Base-by-base conservation (phyloP, 1,139 yeast genomes). In the Geotrichum klebahnii region DNA sequence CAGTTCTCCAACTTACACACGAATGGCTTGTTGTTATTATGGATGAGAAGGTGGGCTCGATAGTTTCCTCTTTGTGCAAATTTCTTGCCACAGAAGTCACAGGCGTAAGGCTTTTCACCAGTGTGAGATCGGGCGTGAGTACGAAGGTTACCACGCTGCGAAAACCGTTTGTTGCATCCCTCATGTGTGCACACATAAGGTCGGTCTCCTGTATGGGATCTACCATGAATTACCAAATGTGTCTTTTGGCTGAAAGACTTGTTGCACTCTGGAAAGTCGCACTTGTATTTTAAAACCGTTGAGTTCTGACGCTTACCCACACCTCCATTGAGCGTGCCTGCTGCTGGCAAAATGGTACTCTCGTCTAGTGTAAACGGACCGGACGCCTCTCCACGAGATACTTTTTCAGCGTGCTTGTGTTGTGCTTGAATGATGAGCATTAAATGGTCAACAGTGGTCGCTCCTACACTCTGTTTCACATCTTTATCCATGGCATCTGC, bases 171-270 rank as follows among this genome's bases (percentile, higher is more conserved):
- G 33, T 80, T 83, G 53, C 73, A 89, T 22, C 65, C 67, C 5
- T 62, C 63, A 61, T 74, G 83, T 19, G 78, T 76, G 65, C 97
- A 90, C 61, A 78, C 82, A 66, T 81, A 90, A 10, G 73, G 74
- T 45, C 70, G 57, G 50, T 67, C 70, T 26, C 97, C 97, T 1
- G 96, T 89, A 63, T 90, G 97, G 23, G 89, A 73, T 55, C 97
- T 74, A 59, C 83, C 73, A 70, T 90, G 97, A 1, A 96, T 88
- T 56, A 95, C 76, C 61, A 90, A 72, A 66, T 90, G 92, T 14
- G 97, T 96, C 56, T 95, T 95, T 65, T 90, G 97, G 0, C 95
- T 85, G 61, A 90, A 90, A 52, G 84, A 72, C 67, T 88, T 88
- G 52, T 80, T 84, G 58, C 84, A 90, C 36, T 65, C 69, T 1